These are phyloP conservation scores for Xylaria sp. DNA, from an alignment of 2,329 filamentous ascomycete genomes.

Conservation along the genomic window DNA sequence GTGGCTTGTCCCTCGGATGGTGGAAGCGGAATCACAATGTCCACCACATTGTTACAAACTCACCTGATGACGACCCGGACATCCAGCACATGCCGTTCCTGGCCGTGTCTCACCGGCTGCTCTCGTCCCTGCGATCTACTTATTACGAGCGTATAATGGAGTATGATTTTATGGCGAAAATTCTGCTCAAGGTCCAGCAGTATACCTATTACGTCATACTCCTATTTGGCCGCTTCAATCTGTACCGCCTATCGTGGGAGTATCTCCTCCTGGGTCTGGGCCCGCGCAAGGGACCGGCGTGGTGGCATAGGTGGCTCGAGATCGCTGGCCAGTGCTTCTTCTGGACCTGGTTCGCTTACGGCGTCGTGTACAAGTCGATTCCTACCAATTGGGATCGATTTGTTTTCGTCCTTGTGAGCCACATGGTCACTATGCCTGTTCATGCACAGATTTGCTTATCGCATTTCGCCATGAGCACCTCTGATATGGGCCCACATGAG, in stretches of 20 bases:
- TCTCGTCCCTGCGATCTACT: constrained; percentile 72
- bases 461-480: constrained; percentile 92
- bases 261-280: constrained; percentile 72
- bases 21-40: constrained; percentile 98
- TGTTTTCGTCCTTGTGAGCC: constrained; percentile 76
- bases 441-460: constrained; percentile 91
- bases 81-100: constrained; percentile 92
- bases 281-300: constrained; percentile 73
- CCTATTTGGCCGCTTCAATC: constrained; percentile 81
- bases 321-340: constrained; percentile 76
- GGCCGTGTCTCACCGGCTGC: constrained; percentile 80
- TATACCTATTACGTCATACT: constrained; percentile 85
- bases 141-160: constrained; percentile 83
- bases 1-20: constrained; percentile 90
- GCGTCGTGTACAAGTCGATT: constrained; percentile 73
- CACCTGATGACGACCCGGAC: constrained; percentile 92
- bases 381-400: constrained; percentile 71
- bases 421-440: constrained; percentile 78
- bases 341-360: constrained; percentile 86
- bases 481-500: constrained; percentile 80
- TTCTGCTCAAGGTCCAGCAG: constrained; percentile 73
- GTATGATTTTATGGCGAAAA: constrained; percentile 74
- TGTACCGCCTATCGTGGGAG: constrained; percentile 80
- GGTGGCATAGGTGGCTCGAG: constrained; percentile 85
- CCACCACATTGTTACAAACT: constrained; percentile 95